Evolutionary conservation across 2,329 filamentous ascomycete species (phyloP).

Genomic region (Epichloe brachyelytri): DNA sequence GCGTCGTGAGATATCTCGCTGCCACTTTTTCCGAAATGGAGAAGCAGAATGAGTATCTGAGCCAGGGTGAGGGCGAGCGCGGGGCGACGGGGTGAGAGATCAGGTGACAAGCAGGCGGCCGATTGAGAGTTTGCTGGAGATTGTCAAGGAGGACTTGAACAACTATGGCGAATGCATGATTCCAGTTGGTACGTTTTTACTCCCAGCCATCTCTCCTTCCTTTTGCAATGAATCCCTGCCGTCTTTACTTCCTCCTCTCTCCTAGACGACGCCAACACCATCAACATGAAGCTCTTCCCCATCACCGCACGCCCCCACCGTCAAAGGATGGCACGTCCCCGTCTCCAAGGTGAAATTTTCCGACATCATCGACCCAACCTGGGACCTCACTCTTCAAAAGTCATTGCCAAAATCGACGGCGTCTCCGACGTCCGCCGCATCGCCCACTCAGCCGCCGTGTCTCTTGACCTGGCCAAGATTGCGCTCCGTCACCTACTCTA

Average conservation of each 20-base stretch:
- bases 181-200: slow-evolving; percentile 57
- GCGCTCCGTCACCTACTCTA: slow-evolving; percentile 83
- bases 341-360: slow-evolving; percentile 55
- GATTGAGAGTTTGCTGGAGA: slow-evolving; percentile 76
- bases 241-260: neutral
- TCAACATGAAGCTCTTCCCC: slow-evolving; percentile 92
- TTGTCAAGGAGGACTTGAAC: slow-evolving; percentile 75
- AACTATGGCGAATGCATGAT: slow-evolving; percentile 99
- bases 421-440: slow-evolving; percentile 83
- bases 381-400: slow-evolving; percentile 66
- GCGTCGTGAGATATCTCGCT: slow-evolving; percentile 75
- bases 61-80: slow-evolving; percentile 34
- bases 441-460: slow-evolving; percentile 71
- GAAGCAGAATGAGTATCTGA: slow-evolving; percentile 78
- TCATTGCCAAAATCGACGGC: slow-evolving; percentile 80
- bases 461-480: slow-evolving; percentile 72
- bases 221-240: neutral
- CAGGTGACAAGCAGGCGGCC: slow-evolving; percentile 36
- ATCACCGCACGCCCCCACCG: slow-evolving; percentile 64
- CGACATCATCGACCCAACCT: slow-evolving; percentile 52
- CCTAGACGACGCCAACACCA: slow-evolving; percentile 77
- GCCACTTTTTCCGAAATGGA: slow-evolving; percentile 80
- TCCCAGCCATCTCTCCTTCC: neutral
- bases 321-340: slow-evolving; percentile 85
- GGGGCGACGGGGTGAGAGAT: slow-evolving; percentile 19